These are phyloP conservation scores for Lipomyces orientalis DNA, from an alignment of 805 yeast genomes.

Conservation along the genomic window DNA sequence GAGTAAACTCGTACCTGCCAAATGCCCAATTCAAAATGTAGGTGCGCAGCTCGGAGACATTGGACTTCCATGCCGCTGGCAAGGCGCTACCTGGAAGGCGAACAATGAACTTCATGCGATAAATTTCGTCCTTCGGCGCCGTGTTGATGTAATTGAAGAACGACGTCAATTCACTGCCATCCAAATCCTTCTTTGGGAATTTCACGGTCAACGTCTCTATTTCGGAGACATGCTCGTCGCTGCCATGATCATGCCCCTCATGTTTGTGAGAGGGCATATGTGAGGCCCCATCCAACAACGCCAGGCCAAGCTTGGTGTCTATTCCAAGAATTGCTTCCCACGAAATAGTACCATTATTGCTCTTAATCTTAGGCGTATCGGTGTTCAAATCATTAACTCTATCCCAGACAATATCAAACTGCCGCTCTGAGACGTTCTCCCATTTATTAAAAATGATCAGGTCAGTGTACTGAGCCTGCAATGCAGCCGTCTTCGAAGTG, in stretches of 20 bases:
- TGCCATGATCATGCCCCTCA: constrained; percentile 10
- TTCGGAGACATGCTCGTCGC: constrained; percentile 26
- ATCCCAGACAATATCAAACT: constrained; percentile 37
- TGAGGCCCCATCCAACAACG: constrained; percentile 1
- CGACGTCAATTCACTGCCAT: constrained; percentile 17
- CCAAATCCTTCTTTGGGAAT: constrained; percentile 7
- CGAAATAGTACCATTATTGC: constrained; percentile 33
- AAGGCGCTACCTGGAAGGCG: constrained; percentile 8
- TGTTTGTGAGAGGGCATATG: background rate
- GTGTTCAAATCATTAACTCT: constrained; percentile 38
- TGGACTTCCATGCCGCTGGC: constrained; percentile 11
- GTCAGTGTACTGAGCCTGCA: constrained; percentile 39
- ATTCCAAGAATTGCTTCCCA: constrained; percentile 36
- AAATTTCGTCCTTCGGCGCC: constrained; percentile 38
- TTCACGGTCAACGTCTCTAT: constrained; percentile 35
- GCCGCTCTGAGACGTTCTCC: constrained; percentile 35
- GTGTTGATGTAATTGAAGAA: constrained; percentile 26
- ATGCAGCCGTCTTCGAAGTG: constrained; percentile 34
- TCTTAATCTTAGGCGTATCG: constrained; percentile 38
- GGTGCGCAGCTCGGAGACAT: background rate
- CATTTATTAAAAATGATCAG: constrained; percentile 37
- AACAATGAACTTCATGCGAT: constrained; percentile 35
- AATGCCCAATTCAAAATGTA: constrained; percentile 38
- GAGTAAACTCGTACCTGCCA: constrained; percentile 37
- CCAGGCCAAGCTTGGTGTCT: constrained; percentile 34